These are phyloP conservation scores for Sordariomycetes sp. DNA, from an alignment of 2,329 filamentous ascomycete species.

Conservation along the genomic window DNA sequence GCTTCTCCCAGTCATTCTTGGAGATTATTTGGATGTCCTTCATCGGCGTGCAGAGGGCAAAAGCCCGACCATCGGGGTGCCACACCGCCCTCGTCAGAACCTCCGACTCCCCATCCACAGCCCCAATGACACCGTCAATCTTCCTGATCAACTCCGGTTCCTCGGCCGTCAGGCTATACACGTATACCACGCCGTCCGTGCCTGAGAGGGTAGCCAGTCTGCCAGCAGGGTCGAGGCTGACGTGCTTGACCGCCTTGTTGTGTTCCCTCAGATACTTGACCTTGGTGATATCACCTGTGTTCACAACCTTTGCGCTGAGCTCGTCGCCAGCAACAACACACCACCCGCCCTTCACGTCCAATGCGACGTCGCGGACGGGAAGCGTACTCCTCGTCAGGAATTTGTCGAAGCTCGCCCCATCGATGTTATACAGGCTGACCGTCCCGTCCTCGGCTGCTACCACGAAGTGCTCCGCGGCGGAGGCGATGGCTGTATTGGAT, in stretches of 20 bases:
- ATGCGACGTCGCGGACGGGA: constrained; percentile 74
- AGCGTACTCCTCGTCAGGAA: constrained; percentile 78
- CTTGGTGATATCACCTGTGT: constrained; percentile 65
- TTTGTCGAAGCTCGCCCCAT: constrained; percentile 64
- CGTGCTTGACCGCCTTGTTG: constrained; percentile 77
- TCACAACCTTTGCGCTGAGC: constrained; percentile 81
- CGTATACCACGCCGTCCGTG: constrained; percentile 79
- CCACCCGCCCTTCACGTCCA: constrained; percentile 78
- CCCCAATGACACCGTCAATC: constrained; percentile 77
- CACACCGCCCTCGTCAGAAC: constrained; percentile 68
- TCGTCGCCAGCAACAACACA: constrained; percentile 96
- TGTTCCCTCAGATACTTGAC: constrained; percentile 78
- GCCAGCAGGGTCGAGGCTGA: constrained; percentile 78
- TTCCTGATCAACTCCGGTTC: constrained; percentile 75
- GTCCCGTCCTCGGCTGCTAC: constrained; percentile 89
- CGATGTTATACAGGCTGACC: constrained; percentile 87
- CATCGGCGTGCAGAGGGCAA: constrained; percentile 75
- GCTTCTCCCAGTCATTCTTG: constrained; percentile 81
- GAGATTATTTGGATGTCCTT: constrained; percentile 81
- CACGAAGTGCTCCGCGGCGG: constrained; percentile 74
- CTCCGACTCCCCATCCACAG: constrained; percentile 64
- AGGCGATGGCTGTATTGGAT: constrained; percentile 70
- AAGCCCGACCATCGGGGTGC: constrained; percentile 91
- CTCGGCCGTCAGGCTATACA: constrained; percentile 75
- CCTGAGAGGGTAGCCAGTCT: constrained; percentile 71